phyloP scores from a whole-genome alignment of 768 basidiomycete species.

The Auriscalpium vulgare region DNA sequence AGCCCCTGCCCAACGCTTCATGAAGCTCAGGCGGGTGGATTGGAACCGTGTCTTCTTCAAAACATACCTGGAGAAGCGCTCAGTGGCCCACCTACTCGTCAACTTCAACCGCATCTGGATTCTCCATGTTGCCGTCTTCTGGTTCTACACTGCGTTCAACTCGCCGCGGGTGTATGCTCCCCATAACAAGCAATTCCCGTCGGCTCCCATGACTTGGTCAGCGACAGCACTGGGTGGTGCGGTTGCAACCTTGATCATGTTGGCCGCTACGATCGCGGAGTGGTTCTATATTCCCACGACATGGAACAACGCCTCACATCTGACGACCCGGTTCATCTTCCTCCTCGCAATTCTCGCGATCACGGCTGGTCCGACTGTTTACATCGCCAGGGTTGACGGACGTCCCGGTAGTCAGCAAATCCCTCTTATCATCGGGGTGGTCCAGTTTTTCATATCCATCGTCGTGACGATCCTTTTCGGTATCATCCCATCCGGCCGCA shows the following conservation, averaged over 20 bases:
- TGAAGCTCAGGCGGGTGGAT: conserved; percentile 85
- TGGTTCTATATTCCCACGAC: conserved; percentile 97
- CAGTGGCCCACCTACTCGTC: conserved; percentile 86
- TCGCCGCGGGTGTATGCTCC: conserved; percentile 88
- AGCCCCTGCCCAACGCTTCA: conserved; percentile 87
- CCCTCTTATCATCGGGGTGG: conserved; percentile 86
- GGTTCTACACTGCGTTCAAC: conserved; percentile 98
- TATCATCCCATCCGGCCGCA: conserved; percentile 88
- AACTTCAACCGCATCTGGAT: conserved; percentile 99
- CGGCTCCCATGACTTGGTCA: conserved; percentile 90
- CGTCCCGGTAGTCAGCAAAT: conserved; percentile 50
- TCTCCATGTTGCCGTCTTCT: conserved; percentile 86
- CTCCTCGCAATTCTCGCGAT: conserved; percentile 87
- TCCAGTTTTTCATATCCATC: conserved; percentile 89
- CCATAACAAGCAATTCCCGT: conserved; percentile 53
- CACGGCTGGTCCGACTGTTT: conserved; percentile 89
- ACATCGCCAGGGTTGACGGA: conserved; percentile 80
- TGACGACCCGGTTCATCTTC: conserved; percentile 89
- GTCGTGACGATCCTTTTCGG: conserved; percentile 77
- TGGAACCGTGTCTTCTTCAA: conserved; percentile 98
- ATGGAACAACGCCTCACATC: conserved; percentile 97
- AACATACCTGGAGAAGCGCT: conserved; percentile 96
- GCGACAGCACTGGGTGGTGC: conserved; percentile 94
- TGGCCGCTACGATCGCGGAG: conserved; percentile 86
- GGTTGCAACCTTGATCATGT: conserved; percentile 91